These are phyloP conservation scores for Suillus hirtellus DNA, from an alignment of 768 basidiomycete genomes.

Conservation along the genomic window DNA sequence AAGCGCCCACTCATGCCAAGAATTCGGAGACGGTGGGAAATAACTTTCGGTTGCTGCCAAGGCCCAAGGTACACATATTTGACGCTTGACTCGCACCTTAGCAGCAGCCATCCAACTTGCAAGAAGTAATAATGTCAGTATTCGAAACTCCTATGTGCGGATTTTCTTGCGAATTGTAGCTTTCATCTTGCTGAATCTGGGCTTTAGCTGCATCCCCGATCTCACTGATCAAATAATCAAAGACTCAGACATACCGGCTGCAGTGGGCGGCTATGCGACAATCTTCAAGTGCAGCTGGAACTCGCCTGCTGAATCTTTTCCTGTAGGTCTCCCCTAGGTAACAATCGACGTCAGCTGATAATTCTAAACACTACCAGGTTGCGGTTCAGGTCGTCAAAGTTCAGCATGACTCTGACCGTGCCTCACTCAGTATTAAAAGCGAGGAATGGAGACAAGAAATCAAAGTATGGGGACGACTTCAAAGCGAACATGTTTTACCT, in stretches of 20 bases:
- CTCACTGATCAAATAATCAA: slow-evolving; percentile 14
- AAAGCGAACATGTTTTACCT: slow-evolving; percentile 40
- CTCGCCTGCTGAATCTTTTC: neutral
- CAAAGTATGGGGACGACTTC: slow-evolving; percentile 38
- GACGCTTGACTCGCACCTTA: neutral
- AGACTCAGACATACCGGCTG: slow-evolving; percentile 29
- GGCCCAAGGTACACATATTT: neutral
- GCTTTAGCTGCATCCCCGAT: neutral
- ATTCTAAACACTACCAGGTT: neutral
- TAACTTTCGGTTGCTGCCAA: neutral
- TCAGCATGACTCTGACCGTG: neutral
- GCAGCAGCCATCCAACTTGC: neutral
- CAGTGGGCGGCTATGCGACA: slow-evolving; percentile 45
- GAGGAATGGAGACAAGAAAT: slow-evolving; percentile 37
- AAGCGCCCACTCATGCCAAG: neutral
- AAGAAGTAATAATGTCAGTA: neutral
- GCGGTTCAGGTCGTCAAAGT: slow-evolving; percentile 7
- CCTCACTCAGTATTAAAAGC: neutral
- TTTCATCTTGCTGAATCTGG: neutral
- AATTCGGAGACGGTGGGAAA: neutral
- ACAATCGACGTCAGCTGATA: no score
- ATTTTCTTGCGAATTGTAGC: neutral
- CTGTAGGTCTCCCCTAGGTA: neutral
- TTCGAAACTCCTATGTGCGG: neutral
- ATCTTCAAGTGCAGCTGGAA: slow-evolving; percentile 41